Evolutionary conservation across 2,329 filamentous ascomycete genomes (phyloP), one percentile per base, ranked within the genome.

Genomic region (Fusarium sp.): DNA sequence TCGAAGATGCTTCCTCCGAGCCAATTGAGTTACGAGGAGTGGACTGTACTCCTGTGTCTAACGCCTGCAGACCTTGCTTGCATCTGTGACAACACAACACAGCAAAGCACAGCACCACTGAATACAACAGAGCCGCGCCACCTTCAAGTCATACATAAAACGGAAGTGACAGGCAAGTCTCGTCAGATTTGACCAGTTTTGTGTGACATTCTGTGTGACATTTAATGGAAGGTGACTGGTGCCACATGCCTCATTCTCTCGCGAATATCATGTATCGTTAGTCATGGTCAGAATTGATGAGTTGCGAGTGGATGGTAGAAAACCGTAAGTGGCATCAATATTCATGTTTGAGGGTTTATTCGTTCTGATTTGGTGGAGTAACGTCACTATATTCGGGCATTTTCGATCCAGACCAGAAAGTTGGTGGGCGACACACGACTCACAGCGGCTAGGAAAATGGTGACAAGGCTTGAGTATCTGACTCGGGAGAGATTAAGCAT

Each of bases 141-240:
- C 69, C 58, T 65, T 57, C 57, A 45, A 31, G 15, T 10, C 23
- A 25, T 44, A 25, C 23, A 25, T 44, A 23, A 48, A 35, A 25
- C 11, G 15, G 23, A 57, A 45, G 21, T 55, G 48, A 48, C 52
- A 69, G 54, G 58, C 57, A 69, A 45, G 48, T 64, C 27, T 69
- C 37, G 35, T 60, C 52, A 27, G 44, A 45, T 41, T 66, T 54
- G 54, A 27, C 51, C 51, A 70, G 56, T 69, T 60, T 54, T 33
- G 60, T 66, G 51, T 41, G n/a, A 72, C 69, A 38, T 29, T 38
- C 25, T 69, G 69, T 72, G 60, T 46, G 35, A 56, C 59, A n/a
- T 42, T 58, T 61, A 55, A 59, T 64, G 51, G 46, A 52, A 38
- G 46, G 41, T 66, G 64, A 72, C 69, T 73, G 64, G 69, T 73